A percentile compares a stretch with the other conserved stretches of the same genome.
Conservation (phyloP, 2,329 filamentous ascomycete species). For the Ramichloridium luteum region DNA sequence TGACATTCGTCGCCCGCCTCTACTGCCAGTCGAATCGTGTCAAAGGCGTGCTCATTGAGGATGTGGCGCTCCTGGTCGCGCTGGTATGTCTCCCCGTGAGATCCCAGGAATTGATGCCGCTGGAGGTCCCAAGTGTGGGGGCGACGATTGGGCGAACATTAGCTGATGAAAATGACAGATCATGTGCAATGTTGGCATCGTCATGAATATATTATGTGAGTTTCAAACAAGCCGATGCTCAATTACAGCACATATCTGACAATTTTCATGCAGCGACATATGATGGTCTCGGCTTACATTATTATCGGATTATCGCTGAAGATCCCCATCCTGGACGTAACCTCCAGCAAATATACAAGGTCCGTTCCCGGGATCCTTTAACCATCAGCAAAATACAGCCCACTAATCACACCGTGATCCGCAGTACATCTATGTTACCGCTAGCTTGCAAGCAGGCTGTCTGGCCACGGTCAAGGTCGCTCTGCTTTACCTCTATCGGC, state of each 20-base stretch:
- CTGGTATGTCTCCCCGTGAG: not conserved
- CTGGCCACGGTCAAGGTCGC: not conserved
- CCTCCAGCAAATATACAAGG: not conserved
- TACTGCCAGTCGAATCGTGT: not conserved
- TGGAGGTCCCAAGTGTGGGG: too few relatives aligned
- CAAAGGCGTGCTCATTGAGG: not conserved
- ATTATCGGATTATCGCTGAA: slow-evolving; percentile 1
- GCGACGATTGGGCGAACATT: too few relatives aligned
- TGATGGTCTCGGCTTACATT: not conserved
- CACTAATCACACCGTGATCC: not conserved
- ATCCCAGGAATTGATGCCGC: too few relatives aligned
- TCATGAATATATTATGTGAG: not conserved
- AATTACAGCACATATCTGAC: too few relatives aligned
- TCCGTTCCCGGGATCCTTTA: not conserved
- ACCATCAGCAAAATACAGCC: not conserved
- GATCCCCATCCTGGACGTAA: not conserved
- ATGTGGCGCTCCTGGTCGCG: not conserved
- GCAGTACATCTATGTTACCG: not conserved
- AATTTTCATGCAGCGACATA: too few relatives aligned
- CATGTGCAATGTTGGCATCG: not conserved
- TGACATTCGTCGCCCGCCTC: not conserved
- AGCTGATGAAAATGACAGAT: too few relatives aligned
- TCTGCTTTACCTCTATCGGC: not conserved
- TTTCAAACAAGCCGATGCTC: too few relatives aligned
- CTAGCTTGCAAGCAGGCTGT: not conserved